A percentile compares a stretch with the other conserved stretches of the same genome.
Conservation (phyloP, 2,329 filamentous ascomycete species). For the Elsinoe batatas region DNA sequence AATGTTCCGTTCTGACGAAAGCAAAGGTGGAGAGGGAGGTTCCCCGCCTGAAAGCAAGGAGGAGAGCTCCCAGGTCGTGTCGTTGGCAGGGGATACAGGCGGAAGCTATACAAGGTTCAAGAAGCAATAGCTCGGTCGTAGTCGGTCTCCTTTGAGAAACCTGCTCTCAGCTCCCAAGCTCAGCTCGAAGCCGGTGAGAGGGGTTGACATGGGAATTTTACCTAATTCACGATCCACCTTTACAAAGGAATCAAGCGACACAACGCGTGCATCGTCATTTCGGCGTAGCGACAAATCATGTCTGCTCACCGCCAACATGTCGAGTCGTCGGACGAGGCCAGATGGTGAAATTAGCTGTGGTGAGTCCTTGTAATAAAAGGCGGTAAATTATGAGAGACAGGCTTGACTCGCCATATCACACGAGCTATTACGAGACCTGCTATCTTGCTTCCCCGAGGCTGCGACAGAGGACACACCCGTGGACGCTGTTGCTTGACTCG, state of each 20-base stretch:
- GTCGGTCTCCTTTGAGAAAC: background rate
- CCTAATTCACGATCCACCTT: background rate
- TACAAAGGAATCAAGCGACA: background rate
- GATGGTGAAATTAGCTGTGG: background rate
- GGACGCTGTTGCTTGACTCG: constrained; percentile 7
- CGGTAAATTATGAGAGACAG: constrained; percentile 9
- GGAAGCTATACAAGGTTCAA: background rate
- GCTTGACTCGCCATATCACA: constrained; percentile 8
- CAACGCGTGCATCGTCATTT: constrained; percentile 2
- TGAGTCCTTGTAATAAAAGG: constrained; percentile 9
- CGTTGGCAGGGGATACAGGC: background rate
- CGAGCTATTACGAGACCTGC: background rate
- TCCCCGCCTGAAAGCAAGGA: background rate
- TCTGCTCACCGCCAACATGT: constrained; percentile 9
- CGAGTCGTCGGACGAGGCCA: background rate
- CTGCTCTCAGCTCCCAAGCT: background rate
- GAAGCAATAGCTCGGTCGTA: constrained; percentile 1
- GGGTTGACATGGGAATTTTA: background rate
- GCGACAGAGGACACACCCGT: background rate
- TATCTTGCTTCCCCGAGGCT: background rate
- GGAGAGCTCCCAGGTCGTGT: background rate
- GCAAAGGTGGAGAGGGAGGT: background rate
- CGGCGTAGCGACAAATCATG: background rate
- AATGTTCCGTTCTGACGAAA: constrained; percentile 1
- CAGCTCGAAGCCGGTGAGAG: background rate